Percentiles rank a stretch among this genome's conserved stretches.
Conservation (phyloP, 2,329 filamentous ascomycete species). For the Truncatella angustata region DNA sequence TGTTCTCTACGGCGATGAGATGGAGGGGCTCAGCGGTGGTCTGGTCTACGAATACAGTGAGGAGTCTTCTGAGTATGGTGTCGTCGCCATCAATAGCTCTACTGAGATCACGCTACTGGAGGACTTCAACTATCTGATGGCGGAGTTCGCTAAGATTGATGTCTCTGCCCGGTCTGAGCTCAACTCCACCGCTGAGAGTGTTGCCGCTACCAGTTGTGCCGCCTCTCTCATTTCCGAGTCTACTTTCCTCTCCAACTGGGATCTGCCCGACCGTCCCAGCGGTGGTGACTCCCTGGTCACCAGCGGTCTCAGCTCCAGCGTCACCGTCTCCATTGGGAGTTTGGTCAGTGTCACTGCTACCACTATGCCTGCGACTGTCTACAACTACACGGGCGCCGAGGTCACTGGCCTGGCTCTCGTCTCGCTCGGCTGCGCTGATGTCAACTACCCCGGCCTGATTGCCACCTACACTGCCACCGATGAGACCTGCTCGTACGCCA, state of each 20-base stretch:
- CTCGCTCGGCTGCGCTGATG: slow-evolving; percentile 6
- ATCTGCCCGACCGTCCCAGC: slow-evolving; percentile 65
- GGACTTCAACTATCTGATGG: slow-evolving; percentile 7
- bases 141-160: slow-evolving; percentile 17
- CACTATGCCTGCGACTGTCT: slow-evolving; percentile 53
- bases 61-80: slow-evolving; percentile 60
- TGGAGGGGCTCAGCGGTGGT: slow-evolving; percentile 64
- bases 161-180: slow-evolving; percentile 60
- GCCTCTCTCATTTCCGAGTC: slow-evolving; percentile 60
- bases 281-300: slow-evolving; percentile 65
- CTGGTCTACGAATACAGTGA: slow-evolving; percentile 76
- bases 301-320: slow-evolving; percentile 61
- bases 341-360: slow-evolving; percentile 59
- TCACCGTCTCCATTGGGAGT: slow-evolving; percentile 52
- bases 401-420: slow-evolving; percentile 44
- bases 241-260: slow-evolving; percentile 69
- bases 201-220: slow-evolving; percentile 58
- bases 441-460: slow-evolving; percentile 14
- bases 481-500: slow-evolving; percentile 16
- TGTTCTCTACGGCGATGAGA: slow-evolving; percentile 61
- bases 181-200: slow-evolving; percentile 51
- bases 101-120: slow-evolving; percentile 30
- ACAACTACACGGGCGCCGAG: slow-evolving; percentile 35
- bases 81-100: slow-evolving; percentile 59
- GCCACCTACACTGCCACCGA: slow-evolving; percentile 14